phyloP scores from a whole-genome alignment of 2,329 filamentous ascomycete species.

The Hymenoscyphus fructigenus region DNA sequence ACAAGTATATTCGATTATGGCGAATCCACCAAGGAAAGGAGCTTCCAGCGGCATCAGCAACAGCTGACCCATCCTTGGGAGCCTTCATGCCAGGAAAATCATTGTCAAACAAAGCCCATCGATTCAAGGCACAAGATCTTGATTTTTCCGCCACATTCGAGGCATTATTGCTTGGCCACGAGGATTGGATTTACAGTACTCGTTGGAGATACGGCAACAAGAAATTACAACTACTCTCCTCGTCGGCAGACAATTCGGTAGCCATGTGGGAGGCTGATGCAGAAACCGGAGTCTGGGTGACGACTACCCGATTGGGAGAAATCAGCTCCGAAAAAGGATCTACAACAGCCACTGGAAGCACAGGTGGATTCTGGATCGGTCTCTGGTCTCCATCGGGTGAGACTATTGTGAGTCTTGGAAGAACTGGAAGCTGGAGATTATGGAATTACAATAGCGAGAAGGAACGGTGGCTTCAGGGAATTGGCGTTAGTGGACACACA shows the following conservation, averaged over 20 bases:
- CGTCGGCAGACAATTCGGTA: conserved; percentile 93
- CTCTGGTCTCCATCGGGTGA: conserved; percentile 81
- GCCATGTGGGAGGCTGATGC: conserved; percentile 88
- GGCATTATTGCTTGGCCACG: conserved; percentile 87
- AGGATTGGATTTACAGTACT: conserved; percentile 96
- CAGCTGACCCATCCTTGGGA: conserved; percentile 56
- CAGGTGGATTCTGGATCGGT: conserved; percentile 94
- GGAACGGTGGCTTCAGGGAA: conserved; percentile 72
- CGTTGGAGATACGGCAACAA: conserved; percentile 37
- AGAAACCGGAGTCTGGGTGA: conserved; percentile 87
- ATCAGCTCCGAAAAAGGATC: conserved; percentile 94
- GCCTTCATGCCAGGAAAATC: conserved; percentile 66
- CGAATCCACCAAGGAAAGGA: conserved; percentile 71
- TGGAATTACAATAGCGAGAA: conserved; percentile 66
- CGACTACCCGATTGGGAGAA: conserved; percentile 80
- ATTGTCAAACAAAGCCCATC: conserved; percentile 85
- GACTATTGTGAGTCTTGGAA: conserved; percentile 77
- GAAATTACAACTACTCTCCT: conserved; percentile 74
- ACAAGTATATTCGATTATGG: conserved; percentile 96
- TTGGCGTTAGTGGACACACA: conserved; percentile 82
- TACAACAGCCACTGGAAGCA: conserved; percentile 92
- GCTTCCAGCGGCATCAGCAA: conserved; percentile 55
- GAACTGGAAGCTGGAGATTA: conserved; percentile 89
- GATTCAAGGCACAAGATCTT: conserved; percentile 57
- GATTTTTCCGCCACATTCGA: conserved; percentile 89